Conservation (phyloP, 805 yeast genomes). For the Sugiyamaella marilandica region DNA sequence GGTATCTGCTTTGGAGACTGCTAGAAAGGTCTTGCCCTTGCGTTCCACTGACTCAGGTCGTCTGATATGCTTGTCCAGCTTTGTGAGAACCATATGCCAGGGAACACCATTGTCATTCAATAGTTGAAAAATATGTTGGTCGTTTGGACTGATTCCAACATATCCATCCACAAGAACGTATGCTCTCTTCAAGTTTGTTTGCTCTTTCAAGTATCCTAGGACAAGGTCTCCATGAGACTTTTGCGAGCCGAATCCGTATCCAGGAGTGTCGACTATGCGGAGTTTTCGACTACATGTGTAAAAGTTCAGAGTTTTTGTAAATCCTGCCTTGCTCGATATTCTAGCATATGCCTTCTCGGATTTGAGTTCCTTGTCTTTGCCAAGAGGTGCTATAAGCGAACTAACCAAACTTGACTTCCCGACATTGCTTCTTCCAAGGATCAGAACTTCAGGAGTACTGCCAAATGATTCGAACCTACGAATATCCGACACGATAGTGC, state of each 20-base stretch:
- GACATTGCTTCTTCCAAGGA: constrained; percentile 78
- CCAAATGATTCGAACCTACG: not conserved
- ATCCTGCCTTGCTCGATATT: constrained; percentile 45
- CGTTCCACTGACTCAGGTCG: not conserved
- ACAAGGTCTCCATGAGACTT: constrained; percentile 65
- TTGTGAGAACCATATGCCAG: constrained; percentile 73
- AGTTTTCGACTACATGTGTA: constrained; percentile 61
- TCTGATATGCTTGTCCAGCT: constrained; percentile 54
- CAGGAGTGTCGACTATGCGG: constrained; percentile 80
- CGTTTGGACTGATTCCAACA: constrained; percentile 56
- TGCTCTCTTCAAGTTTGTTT: constrained; percentile 52
- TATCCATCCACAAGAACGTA: constrained; percentile 59
- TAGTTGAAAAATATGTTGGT: constrained; percentile 47
- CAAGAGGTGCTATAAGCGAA: constrained; percentile 39
- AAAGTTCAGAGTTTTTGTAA: constrained; percentile 60
- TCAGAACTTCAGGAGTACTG: constrained; percentile 64
- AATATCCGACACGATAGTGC: not conserved
- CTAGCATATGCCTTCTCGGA: constrained; percentile 42
- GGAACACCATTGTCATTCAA: constrained; percentile 54
- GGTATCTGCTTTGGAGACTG: constrained; percentile 7
- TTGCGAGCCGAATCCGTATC: constrained; percentile 74
- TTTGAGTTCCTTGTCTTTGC: constrained; percentile 5
- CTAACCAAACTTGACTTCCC: constrained; percentile 81
- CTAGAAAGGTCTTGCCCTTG: not conserved
- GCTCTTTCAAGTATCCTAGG: constrained; percentile 52